Conservation (phyloP, 179 eudicot genomes). For the Pouteria campechiana region DNA sequence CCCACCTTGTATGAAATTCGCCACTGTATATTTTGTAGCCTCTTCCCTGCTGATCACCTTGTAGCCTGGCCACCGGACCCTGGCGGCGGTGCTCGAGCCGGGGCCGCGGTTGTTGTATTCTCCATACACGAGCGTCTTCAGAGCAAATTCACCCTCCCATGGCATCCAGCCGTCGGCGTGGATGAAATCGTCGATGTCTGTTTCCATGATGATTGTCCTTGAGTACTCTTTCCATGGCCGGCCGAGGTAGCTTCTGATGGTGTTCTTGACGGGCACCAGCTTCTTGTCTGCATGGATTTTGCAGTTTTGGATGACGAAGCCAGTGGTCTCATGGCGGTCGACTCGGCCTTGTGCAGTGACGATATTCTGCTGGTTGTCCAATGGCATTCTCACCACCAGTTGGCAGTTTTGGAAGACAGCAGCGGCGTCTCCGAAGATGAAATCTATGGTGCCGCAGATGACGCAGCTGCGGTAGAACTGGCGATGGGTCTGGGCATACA, state of each 20-base stretch:
- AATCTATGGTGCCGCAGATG: slow-evolving; percentile 63
- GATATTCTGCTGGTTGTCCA: slow-evolving; percentile 39
- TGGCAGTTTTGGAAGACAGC: slow-evolving; percentile 40
- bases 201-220: slow-evolving; percentile 47
- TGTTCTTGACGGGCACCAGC: slow-evolving; percentile 20
- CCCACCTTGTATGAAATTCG: slow-evolving; percentile 25
- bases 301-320: slow-evolving; percentile 60
- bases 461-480: slow-evolving; percentile 64
- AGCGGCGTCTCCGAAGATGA: slow-evolving; percentile 48
- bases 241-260: slow-evolving; percentile 35
- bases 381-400: slow-evolving; percentile 35
- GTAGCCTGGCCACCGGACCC: slow-evolving; percentile 34
- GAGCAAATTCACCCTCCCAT: slow-evolving; percentile 27
- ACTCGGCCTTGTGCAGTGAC: slow-evolving; percentile 59
- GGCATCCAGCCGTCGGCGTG: slow-evolving; percentile 61
- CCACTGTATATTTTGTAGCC: slow-evolving; percentile 25
- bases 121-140: slow-evolving; percentile 17
- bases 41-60: slow-evolving; percentile 23
- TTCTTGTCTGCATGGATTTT: slow-evolving; percentile 39
- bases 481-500: slow-evolving; percentile 47
- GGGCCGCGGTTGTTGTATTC: slow-evolving; percentile 57
- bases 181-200: slow-evolving; percentile 40
- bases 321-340: slow-evolving; percentile 23
- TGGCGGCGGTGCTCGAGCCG: slow-evolving; percentile 18
- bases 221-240: slow-evolving; percentile 64